phyloP scores from a whole-genome alignment of 1,139 yeast genomes.

The Insectozyma bohioensis region DNA sequence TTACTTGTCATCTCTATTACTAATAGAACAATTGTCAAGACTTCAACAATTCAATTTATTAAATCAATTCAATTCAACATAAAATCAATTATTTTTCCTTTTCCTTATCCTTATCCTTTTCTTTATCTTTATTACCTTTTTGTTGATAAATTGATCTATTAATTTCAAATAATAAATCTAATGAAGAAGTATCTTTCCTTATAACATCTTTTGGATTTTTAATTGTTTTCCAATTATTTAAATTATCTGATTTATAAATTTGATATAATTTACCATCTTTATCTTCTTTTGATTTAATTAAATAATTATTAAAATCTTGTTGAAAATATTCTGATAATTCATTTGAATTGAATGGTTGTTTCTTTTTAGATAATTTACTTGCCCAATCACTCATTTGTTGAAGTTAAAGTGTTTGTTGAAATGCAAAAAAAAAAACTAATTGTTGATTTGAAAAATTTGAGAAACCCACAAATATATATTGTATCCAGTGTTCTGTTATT shows the following conservation, averaged over 20 bases:
- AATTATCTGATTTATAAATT: conserved; percentile 21
- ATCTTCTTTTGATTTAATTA: conserved; percentile 19
- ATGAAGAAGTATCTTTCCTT: conserved; percentile 12
- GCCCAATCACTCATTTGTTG: conserved; percentile 19
- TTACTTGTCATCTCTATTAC: no score
- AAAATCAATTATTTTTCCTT: no score
- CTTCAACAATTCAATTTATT: no score
- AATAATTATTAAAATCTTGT: conserved; percentile 16
- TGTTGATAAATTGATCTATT: conserved; percentile 22
- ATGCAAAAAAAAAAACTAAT: neutral
- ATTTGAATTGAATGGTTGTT: conserved; percentile 16
- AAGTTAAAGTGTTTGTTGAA: conserved; percentile 1
- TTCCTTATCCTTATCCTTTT: neutral
- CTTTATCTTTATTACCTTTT: conserved; percentile 6
- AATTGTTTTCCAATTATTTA: conserved; percentile 25
- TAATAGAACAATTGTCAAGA: no score
- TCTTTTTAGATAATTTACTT: conserved; percentile 13
- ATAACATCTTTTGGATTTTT: conserved; percentile 16
- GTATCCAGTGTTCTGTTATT: neutral
- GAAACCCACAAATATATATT: neutral
- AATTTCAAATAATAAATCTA: conserved; percentile 22
- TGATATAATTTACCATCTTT: conserved; percentile 18
- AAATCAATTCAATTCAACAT: no score
- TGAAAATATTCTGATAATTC: conserved; percentile 20
- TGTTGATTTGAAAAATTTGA: neutral